Conservation (phyloP, 2,329 filamentous ascomycete species). For the Penicillium concentricum region DNA sequence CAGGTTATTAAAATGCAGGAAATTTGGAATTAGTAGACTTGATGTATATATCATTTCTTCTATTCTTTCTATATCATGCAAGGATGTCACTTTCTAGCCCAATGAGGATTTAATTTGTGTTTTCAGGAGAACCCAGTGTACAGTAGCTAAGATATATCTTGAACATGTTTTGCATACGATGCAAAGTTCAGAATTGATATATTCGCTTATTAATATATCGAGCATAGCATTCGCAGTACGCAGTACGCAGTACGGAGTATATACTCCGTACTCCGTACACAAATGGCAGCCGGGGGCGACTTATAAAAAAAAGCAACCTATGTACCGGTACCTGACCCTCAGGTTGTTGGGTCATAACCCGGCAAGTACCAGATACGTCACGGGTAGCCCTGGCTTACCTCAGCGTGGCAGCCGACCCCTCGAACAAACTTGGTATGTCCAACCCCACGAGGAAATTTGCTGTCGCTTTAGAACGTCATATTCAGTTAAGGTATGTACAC, state of each 20-base stretch:
- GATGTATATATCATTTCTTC: not conserved
- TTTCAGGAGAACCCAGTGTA: not conserved
- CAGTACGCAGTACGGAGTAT: not conserved
- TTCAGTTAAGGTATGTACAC: constrained; percentile 7
- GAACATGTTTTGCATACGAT: not conserved
- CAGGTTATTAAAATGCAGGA: too few relatives aligned
- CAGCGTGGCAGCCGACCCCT: constrained; percentile 11
- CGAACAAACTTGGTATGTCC: constrained; percentile 11
- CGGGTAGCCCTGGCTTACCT: constrained; percentile 13
- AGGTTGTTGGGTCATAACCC: not conserved
- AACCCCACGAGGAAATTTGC: constrained; percentile 14
- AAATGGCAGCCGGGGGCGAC: too few relatives aligned
- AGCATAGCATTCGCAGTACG: not conserved
- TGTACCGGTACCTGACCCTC: constrained; percentile 10
- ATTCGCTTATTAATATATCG: not conserved
- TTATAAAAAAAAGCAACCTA: not conserved
- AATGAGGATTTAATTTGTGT: not conserved
- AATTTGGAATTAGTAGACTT: not conserved
- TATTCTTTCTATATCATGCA: not conserved
- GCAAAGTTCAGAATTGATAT: not conserved
- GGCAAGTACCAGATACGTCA: constrained; percentile 12
- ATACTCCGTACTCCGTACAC: too few relatives aligned
- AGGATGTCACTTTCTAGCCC: not conserved
- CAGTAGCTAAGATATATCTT: not conserved
- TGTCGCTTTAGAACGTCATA: constrained; percentile 11